Evolutionary conservation across 805 yeast genomes (phyloP), one percentile per base, ranked within the genome.

Genomic region (Hanseniaspora clermontiae): DNA sequence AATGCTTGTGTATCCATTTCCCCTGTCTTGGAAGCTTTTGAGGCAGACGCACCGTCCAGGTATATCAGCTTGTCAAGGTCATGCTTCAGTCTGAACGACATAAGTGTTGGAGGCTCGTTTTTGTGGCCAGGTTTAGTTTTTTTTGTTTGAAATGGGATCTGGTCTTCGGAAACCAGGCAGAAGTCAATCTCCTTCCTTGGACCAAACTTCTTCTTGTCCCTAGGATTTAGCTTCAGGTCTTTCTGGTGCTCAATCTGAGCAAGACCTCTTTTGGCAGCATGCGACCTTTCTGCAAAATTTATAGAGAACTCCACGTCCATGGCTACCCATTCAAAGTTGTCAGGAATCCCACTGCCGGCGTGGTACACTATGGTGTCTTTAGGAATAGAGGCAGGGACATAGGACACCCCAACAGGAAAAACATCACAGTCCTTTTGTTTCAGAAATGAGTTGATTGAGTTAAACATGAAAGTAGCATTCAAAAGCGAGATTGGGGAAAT

Each of bases 41-140:
- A 79, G n/a, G 84, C 87, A 32, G 84, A 79, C 0, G 85, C 84
- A 6, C 87, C 87, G 59, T 81, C 85, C n/a, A 82, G 63, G 51
- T 74, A 73, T 5, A 82, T 68, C 34, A 81, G 62, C 60, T 72
- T 76, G 59, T 71, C 72, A 52, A 81, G 64, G 3, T 83, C 81
- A 58, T 68, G 70, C 3, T 66, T 67, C 10, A 74, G 76, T 58
- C 71, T 67, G 60, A 79, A 79, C 0, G 84, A 78, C 59, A 75
- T 67, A 49, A 79, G 57, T 19, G 65, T 60, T 5, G 65, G 39
- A 11, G 60, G 62, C 10, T 55, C 58, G 10, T 49, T 57, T 17
- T 49, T 45, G 24, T 55, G 14, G 20, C 46, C 52, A n/a, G 27
- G n/a, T 37, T 46, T 32, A 7, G 47, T 37, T 49, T 37, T 32